Evolutionary conservation across 108 stramenopile genomes (phyloP).

Genomic region (Tribonema minus): DNA sequence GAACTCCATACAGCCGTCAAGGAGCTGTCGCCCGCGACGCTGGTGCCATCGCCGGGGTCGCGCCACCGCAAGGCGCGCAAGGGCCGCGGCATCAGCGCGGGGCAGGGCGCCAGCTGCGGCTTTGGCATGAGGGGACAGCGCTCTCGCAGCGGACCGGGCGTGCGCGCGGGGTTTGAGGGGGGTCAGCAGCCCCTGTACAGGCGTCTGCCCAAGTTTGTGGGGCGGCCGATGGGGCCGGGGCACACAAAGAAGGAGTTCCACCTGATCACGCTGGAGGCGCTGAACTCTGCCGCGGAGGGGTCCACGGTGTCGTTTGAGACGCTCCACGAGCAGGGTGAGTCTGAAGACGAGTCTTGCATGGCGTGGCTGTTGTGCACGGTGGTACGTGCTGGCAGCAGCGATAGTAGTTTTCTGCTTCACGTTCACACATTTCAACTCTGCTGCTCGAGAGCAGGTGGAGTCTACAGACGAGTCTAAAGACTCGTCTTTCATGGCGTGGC

Average conservation of each 20-base stretch:
- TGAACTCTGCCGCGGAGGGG: constrained; percentile 71
- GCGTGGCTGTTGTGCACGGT: no score
- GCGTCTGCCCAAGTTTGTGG: constrained; percentile 87
- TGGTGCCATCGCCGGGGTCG: constrained; percentile 25
- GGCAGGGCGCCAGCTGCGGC: constrained; percentile 92
- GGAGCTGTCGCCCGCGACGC: constrained; percentile 16
- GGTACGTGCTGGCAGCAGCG: no score
- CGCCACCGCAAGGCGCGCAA: constrained; percentile 62
- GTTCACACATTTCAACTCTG: no score
- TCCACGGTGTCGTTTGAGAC: constrained; percentile 70
- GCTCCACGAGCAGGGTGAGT: constrained; percentile 33
- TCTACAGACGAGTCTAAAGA: no score
- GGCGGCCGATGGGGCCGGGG: constrained; percentile 84
- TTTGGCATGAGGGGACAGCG: constrained; percentile 98
- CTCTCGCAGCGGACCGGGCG: constrained; percentile 73
- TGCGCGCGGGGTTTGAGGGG: constrained; percentile 91
- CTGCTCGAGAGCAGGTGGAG: no score
- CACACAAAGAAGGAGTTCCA: constrained; percentile 82
- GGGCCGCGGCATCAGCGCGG: constrained; percentile 93
- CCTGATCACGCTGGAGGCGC: constrained; percentile 78
- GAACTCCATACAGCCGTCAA: constrained; percentile 49
- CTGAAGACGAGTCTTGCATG: no score
- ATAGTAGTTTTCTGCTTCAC: no score
- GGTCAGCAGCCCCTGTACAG: constrained; percentile 89
- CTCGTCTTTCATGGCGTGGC: no score